Conservation (phyloP, 345 rosid genomes). For the Pugionium cornutum region DNA sequence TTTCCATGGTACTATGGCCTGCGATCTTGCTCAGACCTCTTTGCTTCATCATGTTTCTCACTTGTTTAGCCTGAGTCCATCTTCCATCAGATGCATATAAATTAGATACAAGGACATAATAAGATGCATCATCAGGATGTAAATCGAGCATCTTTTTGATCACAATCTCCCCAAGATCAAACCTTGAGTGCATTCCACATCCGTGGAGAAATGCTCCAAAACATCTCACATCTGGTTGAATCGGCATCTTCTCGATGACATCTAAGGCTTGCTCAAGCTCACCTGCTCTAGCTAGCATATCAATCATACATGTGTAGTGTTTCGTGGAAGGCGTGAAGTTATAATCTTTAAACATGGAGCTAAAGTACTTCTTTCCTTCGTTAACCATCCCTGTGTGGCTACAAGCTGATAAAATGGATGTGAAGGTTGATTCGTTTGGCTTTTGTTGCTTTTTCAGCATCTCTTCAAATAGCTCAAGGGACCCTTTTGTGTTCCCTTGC, state of each 20-base stretch:
- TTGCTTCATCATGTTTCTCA: constrained; percentile 72
- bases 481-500: constrained; percentile 52
- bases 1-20: constrained; percentile 57
- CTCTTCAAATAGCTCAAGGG: constrained; percentile 56
- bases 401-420: constrained; percentile 73
- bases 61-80: constrained; percentile 67
- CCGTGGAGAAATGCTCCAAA: constrained; percentile 89
- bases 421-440: constrained; percentile 72
- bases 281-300: constrained; percentile 86
- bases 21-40: constrained; percentile 60
- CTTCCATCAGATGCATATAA: constrained; percentile 82
- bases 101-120: constrained; percentile 74
- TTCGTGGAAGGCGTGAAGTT: constrained; percentile 65
- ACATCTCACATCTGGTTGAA: constrained; percentile 57
- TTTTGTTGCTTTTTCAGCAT: constrained; percentile 60
- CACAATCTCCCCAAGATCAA: constrained; percentile 76
- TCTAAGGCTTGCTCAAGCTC: constrained; percentile 80
- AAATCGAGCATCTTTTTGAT: constrained; percentile 62
- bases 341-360: constrained; percentile 60
- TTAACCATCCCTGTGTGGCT: constrained; percentile 72
- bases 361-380: constrained; percentile 73
- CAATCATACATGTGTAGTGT: constrained; percentile 80
- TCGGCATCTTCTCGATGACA: constrained; percentile 67
- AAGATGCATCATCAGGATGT: constrained; percentile 71
- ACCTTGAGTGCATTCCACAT: constrained; percentile 77